phyloP scores from a whole-genome alignment of 441 rosid species.

The Pelargonium cotyledonis region DNA sequence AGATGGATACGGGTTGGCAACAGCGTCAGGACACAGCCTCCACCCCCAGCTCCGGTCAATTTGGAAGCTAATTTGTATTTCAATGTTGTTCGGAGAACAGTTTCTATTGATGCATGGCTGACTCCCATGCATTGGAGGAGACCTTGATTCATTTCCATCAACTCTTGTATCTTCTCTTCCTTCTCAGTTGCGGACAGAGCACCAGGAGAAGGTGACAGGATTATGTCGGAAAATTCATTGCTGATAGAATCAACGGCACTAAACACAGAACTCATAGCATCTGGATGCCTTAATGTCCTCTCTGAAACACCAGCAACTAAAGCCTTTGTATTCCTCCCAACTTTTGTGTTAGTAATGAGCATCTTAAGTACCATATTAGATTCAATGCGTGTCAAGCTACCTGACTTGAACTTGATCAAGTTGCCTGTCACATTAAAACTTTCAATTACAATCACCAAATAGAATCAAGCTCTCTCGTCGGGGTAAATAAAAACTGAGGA shows the following conservation, averaged over 20 bases:
- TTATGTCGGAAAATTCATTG: slow-evolving; percentile 48
- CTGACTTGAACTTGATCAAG: slow-evolving; percentile 77
- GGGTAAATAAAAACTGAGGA: background rate
- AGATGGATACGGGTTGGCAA: slow-evolving; percentile 76
- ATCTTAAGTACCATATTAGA: slow-evolving; percentile 58
- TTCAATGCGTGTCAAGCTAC: slow-evolving; percentile 47
- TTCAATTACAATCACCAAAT: background rate
- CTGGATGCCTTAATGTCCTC: slow-evolving; percentile 59
- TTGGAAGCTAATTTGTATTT: slow-evolving; percentile 80
- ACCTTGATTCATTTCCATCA: slow-evolving; percentile 94
- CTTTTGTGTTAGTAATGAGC: slow-evolving; percentile 85
- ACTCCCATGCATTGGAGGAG: slow-evolving; percentile 84
- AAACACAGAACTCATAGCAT: slow-evolving; percentile 62
- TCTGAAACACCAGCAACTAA: slow-evolving; percentile 82
- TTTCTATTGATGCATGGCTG: slow-evolving; percentile 76
- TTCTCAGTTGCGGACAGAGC: slow-evolving; percentile 40
- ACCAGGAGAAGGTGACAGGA: slow-evolving; percentile 49
- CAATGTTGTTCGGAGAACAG: slow-evolving; percentile 59
- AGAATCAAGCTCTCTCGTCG: background rate
- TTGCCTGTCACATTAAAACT: slow-evolving; percentile 43
- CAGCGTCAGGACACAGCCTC: slow-evolving; percentile 82
- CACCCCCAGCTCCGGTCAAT: slow-evolving; percentile 94
- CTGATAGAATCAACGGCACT: slow-evolving; percentile 77
- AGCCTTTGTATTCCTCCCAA: slow-evolving; percentile 83
- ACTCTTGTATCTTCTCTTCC: slow-evolving; percentile 65